Base-by-base conservation (phyloP, 1,284 basidiomycete genomes). In the Schizophyllum amplum region DNA sequence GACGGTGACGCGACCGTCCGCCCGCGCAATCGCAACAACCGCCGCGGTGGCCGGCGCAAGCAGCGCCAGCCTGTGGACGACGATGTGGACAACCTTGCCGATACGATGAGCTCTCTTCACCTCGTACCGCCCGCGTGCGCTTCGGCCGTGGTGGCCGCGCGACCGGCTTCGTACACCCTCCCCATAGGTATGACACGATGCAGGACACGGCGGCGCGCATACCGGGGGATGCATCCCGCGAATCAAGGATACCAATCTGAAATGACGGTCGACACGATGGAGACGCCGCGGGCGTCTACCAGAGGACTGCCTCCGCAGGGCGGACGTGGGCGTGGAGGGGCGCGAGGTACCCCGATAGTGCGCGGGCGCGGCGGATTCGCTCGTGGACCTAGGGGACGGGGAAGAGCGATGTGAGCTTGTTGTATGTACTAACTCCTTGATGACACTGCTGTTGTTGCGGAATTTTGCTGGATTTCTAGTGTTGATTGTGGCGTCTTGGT, bases 41-140 rank as follows among this genome's bases (percentile, higher is more conserved):
- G 48, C 9, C 48, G 48, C 11, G 48, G 20, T 21, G 48, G 48
- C 4, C 9, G 48, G 33, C 33, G 33, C 13, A 42, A 42, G 33
- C 33, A 42, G 33, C 33, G 33, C 33, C 13, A 54, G 24, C 60
- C 54, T 33, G 52, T 55, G n/a, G 64, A 68, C 20, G 69, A 68
- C n/a, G 66, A 64, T 51, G 56, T 80, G 50, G 77, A 83, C 54
- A 65, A 67, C 15, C 72, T 88, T 11, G 65, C 78, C 17, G 68
- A 71, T 25, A 72, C 74, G 0, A 75, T 88, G 71, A 75, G 72
- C 54, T 76, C 86, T 1, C 77, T 90, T n/a, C 75, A 80, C 13
- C 78, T 90, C 55, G 79, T 91, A 4, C 88, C 88, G 1, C 69
- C 79, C 1, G 76, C 82, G 77, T 90, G 51, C 77, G 83, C 13